These are phyloP conservation scores for Hemisphaericaspora xylanilytica DNA, from an alignment of 1,139 yeast genomes.

Conservation along the genomic window DNA sequence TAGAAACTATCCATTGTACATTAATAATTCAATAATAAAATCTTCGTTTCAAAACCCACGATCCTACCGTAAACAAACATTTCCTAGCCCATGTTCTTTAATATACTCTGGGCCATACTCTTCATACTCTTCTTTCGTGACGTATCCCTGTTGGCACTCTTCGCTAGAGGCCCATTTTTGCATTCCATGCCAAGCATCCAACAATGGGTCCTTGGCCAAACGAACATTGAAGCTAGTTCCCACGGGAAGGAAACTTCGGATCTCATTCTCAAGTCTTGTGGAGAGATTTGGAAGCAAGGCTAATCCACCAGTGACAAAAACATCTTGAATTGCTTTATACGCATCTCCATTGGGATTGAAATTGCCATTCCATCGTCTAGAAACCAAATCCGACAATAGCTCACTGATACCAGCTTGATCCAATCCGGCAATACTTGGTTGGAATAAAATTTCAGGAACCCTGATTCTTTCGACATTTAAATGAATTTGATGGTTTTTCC, in stretches of 20 bases:
- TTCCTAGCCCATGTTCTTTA: conserved; percentile 83
- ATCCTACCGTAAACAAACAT: conserved; percentile 35
- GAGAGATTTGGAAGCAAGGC: conserved; percentile 64
- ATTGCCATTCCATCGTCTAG: conserved; percentile 55
- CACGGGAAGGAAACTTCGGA: conserved; percentile 68
- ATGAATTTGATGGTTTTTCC: conserved; percentile 74
- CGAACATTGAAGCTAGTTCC: conserved; percentile 62
- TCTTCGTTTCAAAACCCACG: no score
- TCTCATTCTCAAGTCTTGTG: conserved; percentile 63
- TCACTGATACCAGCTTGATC: conserved; percentile 94
- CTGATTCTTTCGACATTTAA: conserved; percentile 86
- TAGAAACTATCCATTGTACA: conserved; percentile 1
- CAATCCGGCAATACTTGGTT: conserved; percentile 92
- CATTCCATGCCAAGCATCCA: conserved; percentile 96
- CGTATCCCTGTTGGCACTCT: conserved; percentile 48
- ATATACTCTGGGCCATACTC: conserved; percentile 90
- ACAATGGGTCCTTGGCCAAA: conserved; percentile 61
- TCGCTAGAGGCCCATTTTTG: conserved; percentile 64
- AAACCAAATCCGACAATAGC: conserved; percentile 63
- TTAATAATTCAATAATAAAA: background rate
- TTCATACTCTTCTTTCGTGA: conserved; percentile 72
- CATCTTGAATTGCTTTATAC: conserved; percentile 52
- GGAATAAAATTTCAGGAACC: conserved; percentile 88
- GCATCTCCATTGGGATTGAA: conserved; percentile 53
- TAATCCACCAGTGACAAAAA: conserved; percentile 87